Evolutionary conservation across 73 alveolate species (phyloP).

Genomic region (Paramecium caudatum): DNA sequence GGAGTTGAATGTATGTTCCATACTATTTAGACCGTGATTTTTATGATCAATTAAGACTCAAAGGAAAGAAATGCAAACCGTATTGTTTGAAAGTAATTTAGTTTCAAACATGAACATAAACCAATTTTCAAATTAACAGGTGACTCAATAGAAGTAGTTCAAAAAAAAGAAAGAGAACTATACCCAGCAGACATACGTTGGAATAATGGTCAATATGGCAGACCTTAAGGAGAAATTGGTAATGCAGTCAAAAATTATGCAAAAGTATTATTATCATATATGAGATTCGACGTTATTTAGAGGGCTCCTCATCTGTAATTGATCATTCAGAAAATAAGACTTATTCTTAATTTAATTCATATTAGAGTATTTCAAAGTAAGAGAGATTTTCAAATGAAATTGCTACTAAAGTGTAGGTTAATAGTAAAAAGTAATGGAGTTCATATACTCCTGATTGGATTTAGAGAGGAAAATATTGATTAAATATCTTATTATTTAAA

Average conservation of each 20-base stretch:
- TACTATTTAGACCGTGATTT: not conserved
- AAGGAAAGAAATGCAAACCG: slow-evolving; percentile 1
- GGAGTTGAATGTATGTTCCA: slow-evolving; percentile 49
- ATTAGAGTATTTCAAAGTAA: not conserved
- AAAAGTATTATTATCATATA: not conserved
- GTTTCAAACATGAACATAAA: not conserved
- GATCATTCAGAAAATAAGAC: not conserved
- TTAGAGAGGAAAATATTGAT: slow-evolving; percentile 8
- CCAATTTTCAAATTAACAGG: slow-evolving; percentile 41
- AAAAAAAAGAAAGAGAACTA: not conserved
- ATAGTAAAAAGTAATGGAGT: not conserved
- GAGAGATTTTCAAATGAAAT: slow-evolving; percentile 11
- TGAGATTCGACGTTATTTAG: slow-evolving; percentile 38
- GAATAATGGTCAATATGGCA: slow-evolving; percentile 17
- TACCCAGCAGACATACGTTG: slow-evolving; percentile 19
- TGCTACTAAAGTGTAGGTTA: not conserved
- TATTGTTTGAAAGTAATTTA: slow-evolving; percentile 6
- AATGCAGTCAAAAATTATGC: slow-evolving; percentile 32
- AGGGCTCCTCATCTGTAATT: slow-evolving; percentile 29
- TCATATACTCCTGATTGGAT: slow-evolving; percentile 22
- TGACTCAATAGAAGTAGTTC: not conserved
- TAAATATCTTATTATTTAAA: too few species aligned
- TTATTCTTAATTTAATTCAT: slow-evolving; percentile 21
- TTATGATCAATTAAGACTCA: slow-evolving; percentile 34
- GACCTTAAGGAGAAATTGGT: slow-evolving; percentile 1